Base-by-base conservation (phyloP, 1,284 basidiomycete genomes). In the Ustilago crameri region DNA sequence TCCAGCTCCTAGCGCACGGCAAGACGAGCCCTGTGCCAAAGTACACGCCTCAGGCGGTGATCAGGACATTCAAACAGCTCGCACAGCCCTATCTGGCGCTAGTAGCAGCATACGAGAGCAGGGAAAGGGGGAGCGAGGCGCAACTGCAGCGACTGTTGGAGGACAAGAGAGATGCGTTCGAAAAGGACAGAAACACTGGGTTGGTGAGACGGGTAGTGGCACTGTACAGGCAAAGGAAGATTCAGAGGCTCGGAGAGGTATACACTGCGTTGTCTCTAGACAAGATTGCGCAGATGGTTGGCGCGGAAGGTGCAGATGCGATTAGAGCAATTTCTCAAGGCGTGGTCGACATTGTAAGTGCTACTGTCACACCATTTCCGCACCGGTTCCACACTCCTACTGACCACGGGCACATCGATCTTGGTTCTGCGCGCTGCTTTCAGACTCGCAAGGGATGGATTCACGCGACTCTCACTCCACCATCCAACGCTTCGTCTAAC, bases 241-340 rank as follows among this genome's bases (percentile, higher is more conserved):
- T 93, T 68, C 89, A 89, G 82, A 90, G 88, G 77, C 86, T 93
- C 48, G 93, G 90, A 0, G 87, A 87, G 50, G 92, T 91, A 7
- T 93, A 92, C 77, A 86, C 91, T 41, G 90, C 90, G 0, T 87
- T 93, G 8, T 87, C 89, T 22, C 84, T 93, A 8, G 80, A 84
- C 0, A 90, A 92, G 63, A 90, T 93, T 51, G 90, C 87, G 4
- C 85, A 85, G 23, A 86, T 87, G 12, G 86, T 91, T 43, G 88
- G 87, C 30, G 9, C 47, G 17, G 23, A 46, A 14, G 87, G 90
- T 38, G 85, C 87, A 85, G 88, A 56, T 27, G 50, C 52, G 1
- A 44, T 48, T 43, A 87, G 86, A 27, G 87, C 87, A 40, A 88
- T 91, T 12, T 86, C 88, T 27, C 84, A 84, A 5, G 79, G 91